These are phyloP conservation scores for Lentinula sp. DNA, from an alignment of 768 basidiomycete genomes.

Conservation along the genomic window DNA sequence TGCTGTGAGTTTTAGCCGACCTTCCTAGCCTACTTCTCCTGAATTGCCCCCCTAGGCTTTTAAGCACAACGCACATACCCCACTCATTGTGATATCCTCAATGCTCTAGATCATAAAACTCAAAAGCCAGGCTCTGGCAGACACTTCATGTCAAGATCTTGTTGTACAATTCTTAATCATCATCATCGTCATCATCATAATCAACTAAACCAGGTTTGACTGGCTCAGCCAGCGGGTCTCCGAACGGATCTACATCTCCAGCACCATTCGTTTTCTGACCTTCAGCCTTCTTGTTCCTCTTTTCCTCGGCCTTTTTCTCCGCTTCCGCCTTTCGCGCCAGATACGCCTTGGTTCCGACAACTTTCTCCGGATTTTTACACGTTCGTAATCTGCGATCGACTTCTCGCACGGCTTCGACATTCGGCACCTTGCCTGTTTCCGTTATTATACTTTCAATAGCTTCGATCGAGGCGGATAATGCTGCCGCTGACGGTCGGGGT, in stretches of 20 bases:
- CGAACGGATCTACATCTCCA: conserved; percentile 66
- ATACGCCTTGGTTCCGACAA: conserved; percentile 84
- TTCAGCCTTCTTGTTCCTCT: conserved; percentile 59
- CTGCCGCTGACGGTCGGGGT: conserved; percentile 17
- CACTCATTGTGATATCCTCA: neutral
- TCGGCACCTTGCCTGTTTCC: conserved; percentile 52
- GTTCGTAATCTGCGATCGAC: conserved; percentile 81
- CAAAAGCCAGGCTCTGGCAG: neutral
- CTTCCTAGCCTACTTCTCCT: conserved; percentile 15
- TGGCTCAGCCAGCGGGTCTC: conserved; percentile 40
- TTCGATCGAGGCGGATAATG: conserved; percentile 34
- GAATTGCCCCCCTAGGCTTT: conserved; percentile 8
- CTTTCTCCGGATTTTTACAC: conserved; percentile 96
- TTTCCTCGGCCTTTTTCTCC: conserved; percentile 63
- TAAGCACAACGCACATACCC: neutral
- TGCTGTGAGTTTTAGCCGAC: conserved; percentile 54
- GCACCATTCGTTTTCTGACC: conserved; percentile 24
- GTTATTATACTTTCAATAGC: conserved; percentile 53
- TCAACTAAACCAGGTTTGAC: conserved; percentile 37
- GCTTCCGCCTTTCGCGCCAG: conserved; percentile 65
- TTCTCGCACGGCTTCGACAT: conserved; percentile 79
- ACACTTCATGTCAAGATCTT: neutral
- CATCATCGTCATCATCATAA: conserved; percentile 57
- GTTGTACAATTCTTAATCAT: conserved; percentile 21
- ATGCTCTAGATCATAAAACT: neutral